Evolutionary conservation across 2,329 filamentous ascomycete species (phyloP).

Genomic region (Trichoderma koningiopsis): DNA sequence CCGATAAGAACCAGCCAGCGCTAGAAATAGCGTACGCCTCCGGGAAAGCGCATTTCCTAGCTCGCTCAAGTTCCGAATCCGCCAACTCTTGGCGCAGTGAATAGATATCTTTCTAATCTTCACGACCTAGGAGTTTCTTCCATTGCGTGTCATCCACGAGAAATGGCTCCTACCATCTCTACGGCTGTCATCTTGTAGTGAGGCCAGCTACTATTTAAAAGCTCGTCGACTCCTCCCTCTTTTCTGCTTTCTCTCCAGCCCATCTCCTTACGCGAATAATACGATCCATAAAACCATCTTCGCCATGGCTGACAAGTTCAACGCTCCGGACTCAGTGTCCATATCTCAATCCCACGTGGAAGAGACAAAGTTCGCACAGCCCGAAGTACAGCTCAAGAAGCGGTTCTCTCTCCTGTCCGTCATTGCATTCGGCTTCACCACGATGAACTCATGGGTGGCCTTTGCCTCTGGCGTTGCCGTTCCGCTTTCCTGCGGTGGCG

Average conservation of each 20-base stretch:
- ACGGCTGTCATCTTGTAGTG: neutral
- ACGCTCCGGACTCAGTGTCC: constrained; percentile 6
- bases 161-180: neutral
- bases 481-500: constrained; percentile 33
- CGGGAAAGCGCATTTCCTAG: neutral
- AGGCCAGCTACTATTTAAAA: neutral
- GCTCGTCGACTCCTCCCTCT: neutral
- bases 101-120: neutral
- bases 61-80: neutral
- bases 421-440: constrained; percentile 34
- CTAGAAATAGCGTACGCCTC: neutral
- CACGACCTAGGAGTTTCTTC: neutral
- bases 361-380: constrained; percentile 25
- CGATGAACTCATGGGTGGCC: constrained; percentile 35
- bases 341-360: constrained; percentile 26
- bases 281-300: neutral
- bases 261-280: neutral
- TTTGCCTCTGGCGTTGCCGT: constrained; percentile 33
- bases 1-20: neutral
- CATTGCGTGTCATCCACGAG: neutral
- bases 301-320: neutral
- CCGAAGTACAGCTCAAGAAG: constrained; percentile 30
- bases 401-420: constrained; percentile 34
- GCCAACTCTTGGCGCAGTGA: neutral
- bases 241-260: neutral